Evolutionary conservation across 108 stramenopile genomes (phyloP), one percentile per base, ranked within the genome.

Genomic region (Epithemia pelagica): DNA sequence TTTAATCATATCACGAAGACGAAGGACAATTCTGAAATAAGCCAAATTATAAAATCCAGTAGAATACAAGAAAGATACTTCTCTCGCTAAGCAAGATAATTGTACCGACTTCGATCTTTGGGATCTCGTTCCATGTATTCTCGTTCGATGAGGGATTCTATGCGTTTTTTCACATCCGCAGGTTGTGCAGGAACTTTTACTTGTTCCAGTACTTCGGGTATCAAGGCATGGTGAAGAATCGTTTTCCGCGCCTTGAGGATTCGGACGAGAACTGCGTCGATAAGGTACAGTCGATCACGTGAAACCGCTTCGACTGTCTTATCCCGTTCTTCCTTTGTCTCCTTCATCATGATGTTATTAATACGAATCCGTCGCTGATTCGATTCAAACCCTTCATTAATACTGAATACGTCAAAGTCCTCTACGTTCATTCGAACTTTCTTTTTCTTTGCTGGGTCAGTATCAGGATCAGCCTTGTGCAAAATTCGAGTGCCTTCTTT

Each of bases 161-260:
- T 96, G 60, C 97, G 85, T 70, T 91, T 92, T 84, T 98, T 99
- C 23, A 99, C 76, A 61, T 96, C 95, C 19, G 78, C 53, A 22
- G 86, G 73, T 56, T 80, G 70, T 10, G 96, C 96, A 0, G 95
- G 93, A 61, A 96, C 93, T 62, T 95, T 95, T 57, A 96, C 71
- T 77, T 97, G 96, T 52, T 81, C 70, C 86, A 99, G 70, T 8
- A 97, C 81, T 76, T 97, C 95, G 3, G 86, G 88, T 64, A 98
- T 84, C 62, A 99, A 77, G 31, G 75, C 76, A 21, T 83, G 78
- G 66, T 99, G 97, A 27, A 83, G 66, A 51, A 98, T 82, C 15
- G 90, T 95, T 81, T 97, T 96, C 5, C 99, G 90, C 0, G 96
- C 91, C 88, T 99, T 99, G 96, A 99, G 97, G 58, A 97, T 96